Conservation (phyloP, 805 yeast species). For the Helenozyma rhizophorensis region DNA sequence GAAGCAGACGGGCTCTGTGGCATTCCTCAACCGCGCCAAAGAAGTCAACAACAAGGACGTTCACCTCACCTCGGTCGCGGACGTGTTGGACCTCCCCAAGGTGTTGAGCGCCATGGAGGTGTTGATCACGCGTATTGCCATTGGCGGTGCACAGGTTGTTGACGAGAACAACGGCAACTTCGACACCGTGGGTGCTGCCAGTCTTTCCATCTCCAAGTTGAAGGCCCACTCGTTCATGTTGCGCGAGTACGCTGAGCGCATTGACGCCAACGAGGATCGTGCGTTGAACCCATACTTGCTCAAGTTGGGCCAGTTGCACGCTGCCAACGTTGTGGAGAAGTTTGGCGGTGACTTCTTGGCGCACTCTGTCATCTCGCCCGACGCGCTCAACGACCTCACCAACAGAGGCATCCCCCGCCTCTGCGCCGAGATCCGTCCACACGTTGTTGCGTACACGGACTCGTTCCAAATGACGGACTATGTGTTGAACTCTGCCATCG, state of each 20-base stretch:
- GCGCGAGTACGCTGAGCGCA: constrained; percentile 9
- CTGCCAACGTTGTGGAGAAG: constrained; percentile 16
- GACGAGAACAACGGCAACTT: constrained; percentile 14
- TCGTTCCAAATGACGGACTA: constrained; percentile 17
- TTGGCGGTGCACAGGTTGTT: constrained; percentile 14
- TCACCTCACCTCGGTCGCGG: constrained; percentile 7
- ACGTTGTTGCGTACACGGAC: constrained; percentile 16
- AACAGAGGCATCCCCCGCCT: constrained; percentile 13
- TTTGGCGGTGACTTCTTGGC: constrained; percentile 16
- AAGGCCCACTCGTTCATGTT: constrained; percentile 19
- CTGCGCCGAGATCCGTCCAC: constrained; percentile 15
- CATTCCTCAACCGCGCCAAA: constrained; percentile 16
- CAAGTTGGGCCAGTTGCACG: constrained; percentile 16
- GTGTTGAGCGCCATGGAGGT: constrained; percentile 15
- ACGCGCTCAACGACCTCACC: constrained; percentile 12
- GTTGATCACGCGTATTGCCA: constrained; percentile 17
- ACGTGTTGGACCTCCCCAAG: constrained; percentile 11
- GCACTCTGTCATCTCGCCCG: constrained; percentile 12
- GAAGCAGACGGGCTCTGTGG: constrained; percentile 13
- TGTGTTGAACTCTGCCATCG: constrained; percentile 16
- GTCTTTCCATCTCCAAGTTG: constrained; percentile 17
- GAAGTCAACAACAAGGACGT: constrained; percentile 11
- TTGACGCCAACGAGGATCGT: constrained; percentile 8
- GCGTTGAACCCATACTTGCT: constrained; percentile 13
- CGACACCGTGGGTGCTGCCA: constrained; percentile 17